Base-by-base conservation (phyloP, 768 basidiomycete genomes). In the Termitomyces sp. region DNA sequence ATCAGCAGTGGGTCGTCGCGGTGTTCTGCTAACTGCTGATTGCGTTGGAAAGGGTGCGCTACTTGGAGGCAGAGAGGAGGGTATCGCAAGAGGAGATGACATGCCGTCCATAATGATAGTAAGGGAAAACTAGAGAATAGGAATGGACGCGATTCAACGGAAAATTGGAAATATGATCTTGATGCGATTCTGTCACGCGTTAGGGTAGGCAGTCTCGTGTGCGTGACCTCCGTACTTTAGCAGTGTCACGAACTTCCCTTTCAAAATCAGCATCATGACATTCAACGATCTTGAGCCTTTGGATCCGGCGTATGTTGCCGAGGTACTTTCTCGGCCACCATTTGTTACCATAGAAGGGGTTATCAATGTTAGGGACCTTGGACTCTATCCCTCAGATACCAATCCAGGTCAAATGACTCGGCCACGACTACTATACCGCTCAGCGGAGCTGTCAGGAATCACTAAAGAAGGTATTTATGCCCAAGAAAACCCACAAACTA, bases 341-440 rank as follows among this genome's bases (percentile, higher is more conserved):
- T 92, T 92, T 63, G 80, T 90, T 9, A 66, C 75, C 18, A 77
- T 92, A 62, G 69, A 81, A n/a, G 90, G 90, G 31, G 88, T 92
- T 9, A 82, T 81, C 62, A 92, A 92, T 68, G 77, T 87, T 51
- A 79, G 90, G 55, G 87, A 90, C 71, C 76, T 92, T 10, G 90
- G 89, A 34, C 75, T 74, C 47, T 84, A 87, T 66, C 72, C 81
- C 51, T 81, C 83, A 8, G 66, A 72, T 15, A 70, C 69, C 28
- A 63, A 74, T 56, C 75, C 77, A 22, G 80, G 80, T 60, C 71
- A 77, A 53, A 69, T 80, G 60, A 90, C 83, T 42, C 85, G 78
- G 63, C 81, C 86, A 1, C 71, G 75, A 16, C 78, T 80, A 57
- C 68, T 86, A 15, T 85, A 81, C 67, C 87, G 90, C 54, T 82